Conservation (phyloP, 495 filamentous ascomycete species). For the Lichina pygmaea region DNA sequence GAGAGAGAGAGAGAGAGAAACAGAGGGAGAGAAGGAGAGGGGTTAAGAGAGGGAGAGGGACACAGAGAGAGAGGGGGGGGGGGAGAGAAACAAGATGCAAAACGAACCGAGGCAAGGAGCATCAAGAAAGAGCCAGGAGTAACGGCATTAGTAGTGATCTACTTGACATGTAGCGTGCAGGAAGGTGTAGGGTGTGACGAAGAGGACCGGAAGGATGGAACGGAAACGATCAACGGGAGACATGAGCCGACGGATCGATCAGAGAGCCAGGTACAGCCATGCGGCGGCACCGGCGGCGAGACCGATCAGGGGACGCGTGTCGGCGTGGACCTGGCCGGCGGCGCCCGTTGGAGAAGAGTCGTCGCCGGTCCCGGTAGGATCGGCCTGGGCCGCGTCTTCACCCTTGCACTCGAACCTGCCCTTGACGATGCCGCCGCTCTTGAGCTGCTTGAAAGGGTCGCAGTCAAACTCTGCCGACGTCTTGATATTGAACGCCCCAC, state of each 20-base stretch:
- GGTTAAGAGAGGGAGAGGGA: too few species aligned
- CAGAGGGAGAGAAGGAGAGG: too few species aligned
- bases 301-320: slow-evolving; percentile 17
- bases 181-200: neutral
- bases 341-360: slow-evolving; percentile 12
- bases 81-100: too few species aligned
- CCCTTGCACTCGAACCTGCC: slow-evolving; percentile 32
- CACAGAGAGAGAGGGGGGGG: too few species aligned
- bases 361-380: slow-evolving; percentile 7
- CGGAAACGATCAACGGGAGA: neutral
- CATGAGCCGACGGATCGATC: neutral
- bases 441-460: slow-evolving; percentile 17
- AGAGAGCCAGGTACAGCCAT: neutral
- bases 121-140: too few species aligned
- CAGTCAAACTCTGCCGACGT: slow-evolving; percentile 38
- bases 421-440: slow-evolving; percentile 23
- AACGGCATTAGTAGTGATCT: too few species aligned
- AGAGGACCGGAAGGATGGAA: neutral
- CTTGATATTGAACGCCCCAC: slow-evolving; percentile 69
- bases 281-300: slow-evolving; percentile 5
- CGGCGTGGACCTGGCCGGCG: slow-evolving; percentile 15
- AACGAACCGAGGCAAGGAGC: too few species aligned
- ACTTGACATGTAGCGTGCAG: neutral
- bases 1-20: too few species aligned
- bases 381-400: slow-evolving; percentile 9